A percentile compares a stretch with the other conserved stretches of the same genome.
These are phyloP conservation scores for Torulaspora microellipsoides DNA, from an alignment of 805 yeast species.

Conservation along the genomic window DNA sequence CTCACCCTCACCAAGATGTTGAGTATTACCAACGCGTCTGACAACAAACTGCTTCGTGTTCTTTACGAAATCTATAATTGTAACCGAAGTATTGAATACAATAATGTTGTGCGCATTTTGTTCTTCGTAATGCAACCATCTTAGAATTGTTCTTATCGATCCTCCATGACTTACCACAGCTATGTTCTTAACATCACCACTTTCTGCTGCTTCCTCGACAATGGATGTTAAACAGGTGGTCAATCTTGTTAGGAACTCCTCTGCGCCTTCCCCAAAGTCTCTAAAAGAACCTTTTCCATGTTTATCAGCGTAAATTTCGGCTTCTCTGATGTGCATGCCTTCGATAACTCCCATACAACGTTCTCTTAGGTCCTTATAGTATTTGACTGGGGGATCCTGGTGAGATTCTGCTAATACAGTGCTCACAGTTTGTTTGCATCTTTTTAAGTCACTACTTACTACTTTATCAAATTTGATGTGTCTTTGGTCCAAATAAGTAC, in stretches of 20 bases:
- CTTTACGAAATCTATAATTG: constrained; percentile 55
- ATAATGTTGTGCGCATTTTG: constrained; percentile 41
- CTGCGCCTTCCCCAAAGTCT: constrained; percentile 59
- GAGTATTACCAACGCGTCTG: constrained; percentile 57
- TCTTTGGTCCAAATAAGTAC: constrained; percentile 35
- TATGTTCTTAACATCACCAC: constrained; percentile 42
- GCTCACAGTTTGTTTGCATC: constrained; percentile 59
- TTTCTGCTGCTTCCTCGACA: constrained; percentile 36
- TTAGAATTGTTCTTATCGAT: constrained; percentile 57
- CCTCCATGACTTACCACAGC: constrained; percentile 79
- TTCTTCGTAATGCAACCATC: constrained; percentile 45
- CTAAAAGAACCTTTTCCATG: constrained; percentile 54
- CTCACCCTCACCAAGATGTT: constrained; percentile 56
- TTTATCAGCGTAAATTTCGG: constrained; percentile 44
- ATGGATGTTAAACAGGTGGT: constrained; percentile 42
- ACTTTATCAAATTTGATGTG: constrained; percentile 34
- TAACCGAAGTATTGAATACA: constrained; percentile 73
- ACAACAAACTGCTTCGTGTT: constrained; percentile 41
- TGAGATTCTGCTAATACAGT: constrained; percentile 36
- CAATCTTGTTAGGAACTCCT: constrained; percentile 47
- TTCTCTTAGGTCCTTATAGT: constrained; percentile 55
- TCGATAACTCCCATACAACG: constrained; percentile 75
- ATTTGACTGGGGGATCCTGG: constrained; percentile 24
- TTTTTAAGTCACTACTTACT: constrained; percentile 39
- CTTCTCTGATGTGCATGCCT: constrained; percentile 68